Base-by-base conservation (phyloP, 164 flowering plant species). In the Liquidambar formosana region DNA sequence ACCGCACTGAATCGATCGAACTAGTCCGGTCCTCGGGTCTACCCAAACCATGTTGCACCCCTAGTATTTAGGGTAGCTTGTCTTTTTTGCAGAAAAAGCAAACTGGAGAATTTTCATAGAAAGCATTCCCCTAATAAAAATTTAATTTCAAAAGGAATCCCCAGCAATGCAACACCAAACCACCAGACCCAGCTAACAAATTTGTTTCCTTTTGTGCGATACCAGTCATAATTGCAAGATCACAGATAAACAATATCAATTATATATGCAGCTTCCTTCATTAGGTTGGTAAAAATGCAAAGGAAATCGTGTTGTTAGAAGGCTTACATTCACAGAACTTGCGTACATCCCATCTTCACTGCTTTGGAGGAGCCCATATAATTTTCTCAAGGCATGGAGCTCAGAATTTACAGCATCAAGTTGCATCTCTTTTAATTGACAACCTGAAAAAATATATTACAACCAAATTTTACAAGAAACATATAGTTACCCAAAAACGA, bases 321-420 rank as follows among this genome's bases (percentile, higher is more conserved):
- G 19, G 22, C 56, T 53, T 66, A 78, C 79, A 66, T 19, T 56
- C 60, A 61, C 73, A 27, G 41, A 27, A 41, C 8, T 22, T 5
- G 51, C 10, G 16, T 14, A 64, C 44, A 21, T 9, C 28, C 43
- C 65, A 47, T 71, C 74, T 49, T 16, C 76, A 41, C 64, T 49
- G 41, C 16, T 51, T 63, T 72, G 70, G n/a, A 83, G 78, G 19
- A 83, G 80, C 48, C 81, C 71, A 61, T 83, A 83, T 47, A 83
- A 65, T 52, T 76, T 60, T 61, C 66, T 72, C n/a, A 79, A 53
- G 28, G 81, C 67, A 10, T 53, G 56, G 22, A 83, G 75, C 76
- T 83, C 75, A 14, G 82, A 75, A 16, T 41, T 8, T 18, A 72
- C 63, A 67, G 77, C 75, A 23, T 71, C 76, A 25, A 62, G 53